phyloP scores from a whole-genome alignment of 2,329 filamentous ascomycete species.

The Xylaria sp. region DNA sequence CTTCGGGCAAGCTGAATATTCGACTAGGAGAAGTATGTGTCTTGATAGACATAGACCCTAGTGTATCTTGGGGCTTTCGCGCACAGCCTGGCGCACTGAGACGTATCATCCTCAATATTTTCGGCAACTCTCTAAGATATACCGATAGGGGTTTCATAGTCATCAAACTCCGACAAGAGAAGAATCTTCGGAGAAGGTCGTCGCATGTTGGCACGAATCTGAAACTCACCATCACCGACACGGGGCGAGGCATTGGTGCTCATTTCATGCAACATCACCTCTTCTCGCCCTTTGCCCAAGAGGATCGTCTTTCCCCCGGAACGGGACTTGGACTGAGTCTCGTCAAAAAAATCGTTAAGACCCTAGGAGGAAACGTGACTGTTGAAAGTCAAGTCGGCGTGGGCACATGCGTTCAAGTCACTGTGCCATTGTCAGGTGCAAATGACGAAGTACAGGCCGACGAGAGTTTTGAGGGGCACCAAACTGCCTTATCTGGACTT shows the following conservation, averaged over 20 bases:
- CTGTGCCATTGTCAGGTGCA: constrained; percentile 43
- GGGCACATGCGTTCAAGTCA: constrained; percentile 51
- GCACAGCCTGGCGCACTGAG: constrained; percentile 62
- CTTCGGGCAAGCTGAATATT: neutral
- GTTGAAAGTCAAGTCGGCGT: constrained; percentile 35
- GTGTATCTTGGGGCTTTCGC: constrained; percentile 60
- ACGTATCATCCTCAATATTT: constrained; percentile 69
- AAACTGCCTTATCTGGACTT: neutral
- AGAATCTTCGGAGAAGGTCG: constrained; percentile 28
- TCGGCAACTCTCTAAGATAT: constrained; percentile 72
- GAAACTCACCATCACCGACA: constrained; percentile 65
- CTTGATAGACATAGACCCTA: neutral
- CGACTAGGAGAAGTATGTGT: neutral
- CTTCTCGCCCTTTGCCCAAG: constrained; percentile 72
- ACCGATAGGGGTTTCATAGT: constrained; percentile 53
- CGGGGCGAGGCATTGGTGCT: constrained; percentile 71
- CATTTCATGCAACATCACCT: constrained; percentile 69
- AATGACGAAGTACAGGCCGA: neutral
- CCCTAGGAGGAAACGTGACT: constrained; percentile 31
- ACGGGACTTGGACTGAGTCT: constrained; percentile 73
- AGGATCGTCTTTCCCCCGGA: constrained; percentile 68
- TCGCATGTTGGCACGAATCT: constrained; percentile 36
- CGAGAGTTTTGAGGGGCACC: neutral
- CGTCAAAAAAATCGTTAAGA: constrained; percentile 62
- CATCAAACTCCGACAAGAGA: constrained; percentile 27